phyloP scores from a whole-genome alignment of 164 flowering plant genomes.

The Macadamia integrifolia region DNA sequence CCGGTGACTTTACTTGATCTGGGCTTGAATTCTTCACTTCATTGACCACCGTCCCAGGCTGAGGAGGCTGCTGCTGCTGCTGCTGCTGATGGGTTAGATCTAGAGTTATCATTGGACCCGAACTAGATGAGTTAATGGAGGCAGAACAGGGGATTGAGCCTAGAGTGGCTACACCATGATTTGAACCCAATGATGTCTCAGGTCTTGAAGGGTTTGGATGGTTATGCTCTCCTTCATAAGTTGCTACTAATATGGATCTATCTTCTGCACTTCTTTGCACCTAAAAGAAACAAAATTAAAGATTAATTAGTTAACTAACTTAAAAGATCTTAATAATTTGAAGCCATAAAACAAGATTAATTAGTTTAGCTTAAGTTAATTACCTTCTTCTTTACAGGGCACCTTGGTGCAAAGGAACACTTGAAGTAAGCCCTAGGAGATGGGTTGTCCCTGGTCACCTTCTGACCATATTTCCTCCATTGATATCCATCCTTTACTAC shows the following conservation, averaged over 20 bases:
- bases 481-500: conserved; percentile 27
- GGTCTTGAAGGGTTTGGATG: conserved; percentile 37
- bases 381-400: conserved; percentile 33
- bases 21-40: neutral
- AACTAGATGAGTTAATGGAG: conserved; percentile 6
- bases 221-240: conserved; percentile 77
- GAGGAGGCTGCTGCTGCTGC: too few relatives aligned
- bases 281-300: too few relatives aligned
- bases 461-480: conserved; percentile 32
- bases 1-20: conserved; percentile 14
- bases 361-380: too few relatives aligned
- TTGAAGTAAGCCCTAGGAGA: conserved; percentile 28
- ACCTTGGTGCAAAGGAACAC: conserved; percentile 28
- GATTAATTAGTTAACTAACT: too few relatives aligned
- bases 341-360: too few relatives aligned
- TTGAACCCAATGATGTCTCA: conserved; percentile 13
- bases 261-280: conserved; percentile 76
- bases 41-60: neutral
- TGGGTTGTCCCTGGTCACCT: conserved; percentile 27
- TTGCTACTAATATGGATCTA: conserved; percentile 51
- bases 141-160: conserved; percentile 17
- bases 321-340: too few relatives aligned
- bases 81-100: conserved; percentile 9
- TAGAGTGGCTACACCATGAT: conserved; percentile 6
- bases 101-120: conserved; percentile 11